Conservation (phyloP, 768 basidiomycete species). For the Naematelia aurantialba region DNA sequence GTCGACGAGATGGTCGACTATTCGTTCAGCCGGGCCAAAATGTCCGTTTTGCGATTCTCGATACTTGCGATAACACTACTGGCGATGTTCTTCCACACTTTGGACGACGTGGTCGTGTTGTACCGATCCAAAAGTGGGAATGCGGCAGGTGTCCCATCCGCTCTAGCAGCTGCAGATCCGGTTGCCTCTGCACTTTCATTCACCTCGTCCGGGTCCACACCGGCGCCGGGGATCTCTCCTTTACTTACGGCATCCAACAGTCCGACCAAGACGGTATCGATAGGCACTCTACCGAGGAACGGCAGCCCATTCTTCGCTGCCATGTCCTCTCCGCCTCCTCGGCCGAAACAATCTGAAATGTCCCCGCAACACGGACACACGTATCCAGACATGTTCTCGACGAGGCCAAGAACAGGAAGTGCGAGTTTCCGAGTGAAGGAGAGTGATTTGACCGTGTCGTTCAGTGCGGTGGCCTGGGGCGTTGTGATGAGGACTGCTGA, state of each 20-base stretch:
- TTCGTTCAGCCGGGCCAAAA: background rate
- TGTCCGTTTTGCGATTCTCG: slow-evolving; percentile 8
- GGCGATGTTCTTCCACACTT: slow-evolving; percentile 64
- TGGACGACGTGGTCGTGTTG: slow-evolving; percentile 63
- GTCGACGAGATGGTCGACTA: background rate
- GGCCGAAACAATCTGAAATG: slow-evolving; percentile 89
- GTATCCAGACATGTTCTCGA: slow-evolving; percentile 99
- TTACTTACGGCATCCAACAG: slow-evolving; percentile 67
- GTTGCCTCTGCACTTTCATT: slow-evolving; percentile 16
- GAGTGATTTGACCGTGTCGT: slow-evolving; percentile 92
- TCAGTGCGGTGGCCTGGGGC: slow-evolving; percentile 91
- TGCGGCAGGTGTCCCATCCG: slow-evolving; percentile 23
- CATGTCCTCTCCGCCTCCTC: slow-evolving; percentile 86
- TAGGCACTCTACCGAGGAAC: slow-evolving; percentile 84
- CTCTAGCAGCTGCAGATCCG: slow-evolving; percentile 19
- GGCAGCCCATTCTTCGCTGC: slow-evolving; percentile 66
- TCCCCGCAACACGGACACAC: slow-evolving; percentile 96
- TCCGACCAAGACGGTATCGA: slow-evolving; percentile 85
- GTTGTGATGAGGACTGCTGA: slow-evolving; percentile 89
- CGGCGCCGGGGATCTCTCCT: slow-evolving; percentile 27
- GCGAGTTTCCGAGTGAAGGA: slow-evolving; percentile 87
- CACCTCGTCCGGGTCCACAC: background rate
- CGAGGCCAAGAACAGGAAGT: slow-evolving; percentile 80
- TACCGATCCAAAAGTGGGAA: slow-evolving; percentile 65
- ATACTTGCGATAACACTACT: slow-evolving; percentile 18